Conservation (phyloP, 2,329 filamentous ascomycete genomes). For the Aspergillus puulaauensis region DNA sequence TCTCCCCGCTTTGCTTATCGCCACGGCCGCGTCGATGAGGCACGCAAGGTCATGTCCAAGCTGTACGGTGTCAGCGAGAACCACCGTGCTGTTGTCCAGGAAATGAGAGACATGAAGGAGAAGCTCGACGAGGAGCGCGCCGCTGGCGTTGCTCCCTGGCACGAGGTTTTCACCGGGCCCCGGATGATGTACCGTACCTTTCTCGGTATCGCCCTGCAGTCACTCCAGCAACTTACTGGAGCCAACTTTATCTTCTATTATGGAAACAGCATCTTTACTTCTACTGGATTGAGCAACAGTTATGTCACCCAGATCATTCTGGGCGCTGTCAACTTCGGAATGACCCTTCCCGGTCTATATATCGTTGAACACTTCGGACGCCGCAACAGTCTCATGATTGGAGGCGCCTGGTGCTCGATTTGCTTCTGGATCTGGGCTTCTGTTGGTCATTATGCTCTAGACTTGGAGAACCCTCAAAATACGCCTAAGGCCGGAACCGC, state of each 20-base stretch:
- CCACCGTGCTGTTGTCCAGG: conserved; percentile 55
- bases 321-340: conserved; percentile 66
- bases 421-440: conserved; percentile 62
- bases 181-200: conserved; percentile 49
- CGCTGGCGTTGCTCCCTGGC: conserved; percentile 40
- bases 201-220: conserved; percentile 48
- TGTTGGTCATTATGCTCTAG: conserved; percentile 51
- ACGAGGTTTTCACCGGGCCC: conserved; percentile 48
- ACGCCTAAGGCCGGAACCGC: conserved; percentile 58
- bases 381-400: conserved; percentile 65
- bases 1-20: conserved; percentile 61
- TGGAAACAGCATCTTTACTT: conserved; percentile 62
- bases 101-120: conserved; percentile 58
- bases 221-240: conserved; percentile 49
- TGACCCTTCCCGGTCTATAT: conserved; percentile 67
- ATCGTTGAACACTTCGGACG: conserved; percentile 70
- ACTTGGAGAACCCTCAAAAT: conserved; percentile 39
- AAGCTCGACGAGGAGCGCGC: conserved; percentile 58
- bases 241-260: conserved; percentile 55
- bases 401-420: conserved; percentile 66
- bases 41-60: conserved; percentile 53
- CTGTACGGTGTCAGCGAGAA: conserved; percentile 57
- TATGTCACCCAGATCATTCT: conserved; percentile 69
- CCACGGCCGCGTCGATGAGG: conserved; percentile 51
- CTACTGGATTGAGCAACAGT: conserved; percentile 65